phyloP scores from a whole-genome alignment of 768 basidiomycete genomes.

The Collybia sp. region DNA sequence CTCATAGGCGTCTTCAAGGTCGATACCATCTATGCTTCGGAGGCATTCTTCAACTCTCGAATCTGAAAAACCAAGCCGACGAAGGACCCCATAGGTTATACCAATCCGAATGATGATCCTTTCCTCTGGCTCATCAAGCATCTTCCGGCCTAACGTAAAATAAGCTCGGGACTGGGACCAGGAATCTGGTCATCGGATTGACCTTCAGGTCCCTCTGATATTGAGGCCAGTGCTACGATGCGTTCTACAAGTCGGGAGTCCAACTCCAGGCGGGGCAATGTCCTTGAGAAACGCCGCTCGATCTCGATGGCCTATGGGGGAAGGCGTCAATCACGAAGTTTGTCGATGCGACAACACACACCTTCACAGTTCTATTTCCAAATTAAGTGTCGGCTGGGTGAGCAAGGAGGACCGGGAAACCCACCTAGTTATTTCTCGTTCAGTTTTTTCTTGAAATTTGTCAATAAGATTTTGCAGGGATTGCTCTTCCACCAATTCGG shows the following conservation, averaged over 20 bases:
- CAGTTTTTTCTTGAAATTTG: conserved; percentile 79
- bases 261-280: conserved; percentile 57
- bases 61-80: conserved; percentile 73
- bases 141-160: conserved; percentile 23
- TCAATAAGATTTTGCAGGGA: conserved; percentile 73
- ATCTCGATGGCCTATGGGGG: conserved; percentile 65
- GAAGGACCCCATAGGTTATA: conserved; percentile 75
- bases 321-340: not conserved
- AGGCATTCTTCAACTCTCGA: conserved; percentile 71
- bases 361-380: conserved; percentile 28
- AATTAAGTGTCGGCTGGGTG: not conserved
- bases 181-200: not conserved
- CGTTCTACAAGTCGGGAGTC: conserved; percentile 53
- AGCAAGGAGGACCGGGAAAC: conserved; percentile 2
- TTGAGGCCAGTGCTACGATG: conserved; percentile 49
- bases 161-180: not conserved
- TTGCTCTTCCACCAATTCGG: conserved; percentile 43
- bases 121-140: conserved; percentile 58
- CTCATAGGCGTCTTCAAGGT: conserved; percentile 85
- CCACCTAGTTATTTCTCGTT: conserved; percentile 79
- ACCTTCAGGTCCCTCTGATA: conserved; percentile 27
- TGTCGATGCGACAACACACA: conserved; percentile 7
- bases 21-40: conserved; percentile 52
- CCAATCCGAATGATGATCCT: conserved; percentile 69
- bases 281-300: conserved; percentile 70